Conservation (phyloP, 306 rosid species). For the Quercus robur region DNA sequence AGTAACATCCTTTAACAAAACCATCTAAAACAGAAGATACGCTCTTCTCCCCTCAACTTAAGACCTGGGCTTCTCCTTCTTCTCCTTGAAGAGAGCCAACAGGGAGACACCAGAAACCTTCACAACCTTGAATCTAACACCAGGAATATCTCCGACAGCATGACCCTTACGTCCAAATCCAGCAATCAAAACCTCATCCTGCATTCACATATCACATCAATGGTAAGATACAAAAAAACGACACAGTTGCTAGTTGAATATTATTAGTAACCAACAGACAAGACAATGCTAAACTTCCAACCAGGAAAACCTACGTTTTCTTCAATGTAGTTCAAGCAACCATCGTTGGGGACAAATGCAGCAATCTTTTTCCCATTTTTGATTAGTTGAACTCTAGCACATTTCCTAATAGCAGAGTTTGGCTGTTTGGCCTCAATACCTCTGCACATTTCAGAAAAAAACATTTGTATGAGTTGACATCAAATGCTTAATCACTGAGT, state of each 20-base stretch:
- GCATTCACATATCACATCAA: neutral
- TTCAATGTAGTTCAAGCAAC: constrained; percentile 72
- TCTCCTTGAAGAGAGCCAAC: constrained; percentile 83
- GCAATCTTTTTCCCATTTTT: constrained; percentile 89
- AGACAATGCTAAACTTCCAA: neutral
- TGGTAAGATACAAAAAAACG: neutral
- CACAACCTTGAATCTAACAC: constrained; percentile 80
- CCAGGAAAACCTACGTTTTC: constrained; percentile 50
- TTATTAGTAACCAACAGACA: neutral
- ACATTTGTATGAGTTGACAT: neutral
- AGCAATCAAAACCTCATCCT: constrained; percentile 87
- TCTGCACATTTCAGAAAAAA: constrained; percentile 27
- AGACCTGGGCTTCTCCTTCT: constrained; percentile 81
- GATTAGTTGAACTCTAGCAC: constrained; percentile 84
- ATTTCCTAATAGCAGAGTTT: constrained; percentile 82
- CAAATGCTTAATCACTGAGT: neutral
- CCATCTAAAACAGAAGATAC: neutral
- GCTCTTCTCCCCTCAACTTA: constrained; percentile 3
- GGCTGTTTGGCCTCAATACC: constrained; percentile 94
- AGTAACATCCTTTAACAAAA: constrained; percentile 8
- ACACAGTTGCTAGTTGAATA: neutral
- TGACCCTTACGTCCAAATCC: constrained; percentile 82
- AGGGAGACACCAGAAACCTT: constrained; percentile 72
- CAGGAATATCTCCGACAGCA: constrained; percentile 89
- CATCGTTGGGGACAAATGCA: constrained; percentile 84